Evolutionary conservation across 2,329 filamentous ascomycete species (phyloP), one percentile per base, ranked within the genome.

Genomic region (Fusarium tupiense): DNA sequence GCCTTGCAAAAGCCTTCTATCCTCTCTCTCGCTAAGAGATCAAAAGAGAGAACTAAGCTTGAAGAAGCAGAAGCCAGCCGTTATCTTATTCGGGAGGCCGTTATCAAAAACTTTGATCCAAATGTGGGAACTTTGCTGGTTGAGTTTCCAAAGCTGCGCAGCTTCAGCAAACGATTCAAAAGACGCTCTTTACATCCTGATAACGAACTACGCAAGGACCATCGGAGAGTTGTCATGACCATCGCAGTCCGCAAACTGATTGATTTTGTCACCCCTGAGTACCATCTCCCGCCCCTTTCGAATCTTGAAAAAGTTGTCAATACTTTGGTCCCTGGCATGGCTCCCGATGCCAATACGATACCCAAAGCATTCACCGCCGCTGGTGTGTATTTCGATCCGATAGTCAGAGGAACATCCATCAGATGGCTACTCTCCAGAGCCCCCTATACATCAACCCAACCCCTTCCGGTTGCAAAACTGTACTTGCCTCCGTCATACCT

Each of bases 1-100:
- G 94, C 95, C 1, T 83, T 98, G 6, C 89, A 89, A 69, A 90
- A 91, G 62, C 84, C 88, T 0, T 86, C 90, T 1, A 86, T 98
- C 10, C 82, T 96, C 5, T 82, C 84, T 0, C 83, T 97, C 58
- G 86, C 92, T 2, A 79, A 84, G 22, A 86, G 86, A 38, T 88
- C 89, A 37, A 85, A 87, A 52, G 76, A 75, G 19, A 86, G 84
- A 12, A 82, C 84, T 0, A 76, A 82, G 7, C 75, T 80, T 4
- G 84, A 89, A 57, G 88, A 89, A 41, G 82, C 84, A 5, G 84
- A 89, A 64, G 91, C 90, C 0, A 83, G 89, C 26, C 78, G 85
- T 13, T 82, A 93, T 12, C 84, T 94, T n/a, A 62, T 82, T 22
- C 80, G 82, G 40, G 84, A 86, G 47, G 79, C 82, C 5, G 80